Percentiles rank a stretch among this genome's conserved stretches.
phyloP scores from a whole-genome alignment of 83 land plant species.

The Larix sibirica region DNA sequence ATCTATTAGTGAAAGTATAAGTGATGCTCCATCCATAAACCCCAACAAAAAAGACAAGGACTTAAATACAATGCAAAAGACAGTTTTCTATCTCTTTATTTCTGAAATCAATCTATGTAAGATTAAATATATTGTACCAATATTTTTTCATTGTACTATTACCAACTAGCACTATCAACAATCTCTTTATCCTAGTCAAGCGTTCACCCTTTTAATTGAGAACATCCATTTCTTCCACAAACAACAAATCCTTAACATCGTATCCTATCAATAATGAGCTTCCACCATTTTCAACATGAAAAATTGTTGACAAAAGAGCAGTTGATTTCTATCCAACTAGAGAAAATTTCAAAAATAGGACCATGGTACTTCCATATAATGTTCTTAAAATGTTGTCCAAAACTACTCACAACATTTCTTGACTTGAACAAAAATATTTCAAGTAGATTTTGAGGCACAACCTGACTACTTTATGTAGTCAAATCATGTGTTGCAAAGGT shows the following conservation, averaged over 20 bases:
- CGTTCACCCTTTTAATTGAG: constrained; percentile 78
- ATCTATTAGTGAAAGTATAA: too few species aligned
- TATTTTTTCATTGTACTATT: too few species aligned
- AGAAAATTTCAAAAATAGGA: constrained; percentile 93
- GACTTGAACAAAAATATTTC: constrained; percentile 25
- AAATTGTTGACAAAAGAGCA: constrained; percentile 47
- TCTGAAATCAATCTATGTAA: too few species aligned
- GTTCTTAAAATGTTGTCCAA: constrained; percentile 45
- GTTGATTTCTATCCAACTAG: constrained; percentile 73
- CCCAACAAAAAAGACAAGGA: too few species aligned
- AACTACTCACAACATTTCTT: constrained; percentile 39
- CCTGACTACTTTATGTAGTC: constrained; percentile 37
- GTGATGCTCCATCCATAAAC: too few species aligned
- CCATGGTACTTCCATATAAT: constrained; percentile 81
- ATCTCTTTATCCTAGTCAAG: constrained; percentile 64
- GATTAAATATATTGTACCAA: too few species aligned
- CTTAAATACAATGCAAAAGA: too few species aligned
- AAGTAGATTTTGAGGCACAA: constrained; percentile 28
- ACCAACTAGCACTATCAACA: too few species aligned
- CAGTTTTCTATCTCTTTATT: too few species aligned
- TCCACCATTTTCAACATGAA: constrained; percentile 31
- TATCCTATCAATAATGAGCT: constrained; percentile 66
- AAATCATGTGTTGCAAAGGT: constrained; percentile 30
- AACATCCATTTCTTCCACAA: constrained; percentile 74
- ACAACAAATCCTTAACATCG: constrained; percentile 81